Percentiles rank a stretch among this genome's conserved stretches.
Evolutionary conservation across 2,329 filamentous ascomycete species (phyloP).

Genomic region (Pseudopithomyces chartarum): DNA sequence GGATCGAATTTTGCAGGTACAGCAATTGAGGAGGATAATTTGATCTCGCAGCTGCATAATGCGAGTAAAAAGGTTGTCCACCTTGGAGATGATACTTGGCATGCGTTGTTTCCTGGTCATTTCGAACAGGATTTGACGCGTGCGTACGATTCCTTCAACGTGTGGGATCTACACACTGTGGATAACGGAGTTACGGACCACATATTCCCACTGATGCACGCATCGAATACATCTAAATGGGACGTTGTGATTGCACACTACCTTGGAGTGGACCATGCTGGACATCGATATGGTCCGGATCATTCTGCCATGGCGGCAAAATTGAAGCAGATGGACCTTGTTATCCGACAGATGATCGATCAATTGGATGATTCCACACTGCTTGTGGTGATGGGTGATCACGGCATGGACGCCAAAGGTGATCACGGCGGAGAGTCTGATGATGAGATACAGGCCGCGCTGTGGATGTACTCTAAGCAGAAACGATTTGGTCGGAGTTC

Average conservation of each 20-base stretch:
- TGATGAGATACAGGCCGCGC: conserved; percentile 88
- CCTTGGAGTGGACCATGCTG: conserved; percentile 94
- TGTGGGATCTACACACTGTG: conserved; percentile 96
- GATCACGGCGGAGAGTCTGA: conserved; percentile 99
- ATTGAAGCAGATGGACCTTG: conserved; percentile 84
- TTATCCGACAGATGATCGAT: conserved; percentile 73
- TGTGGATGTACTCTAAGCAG: conserved; percentile 98
- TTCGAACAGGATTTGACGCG: conserved; percentile 86
- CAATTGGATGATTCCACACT: conserved; percentile 83
- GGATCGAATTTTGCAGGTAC: conserved; percentile 96
- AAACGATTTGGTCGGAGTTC: conserved; percentile 80
- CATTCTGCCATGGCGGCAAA: conserved; percentile 92
- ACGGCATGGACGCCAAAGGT: conserved; percentile 96
- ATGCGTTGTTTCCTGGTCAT: conserved; percentile 87
- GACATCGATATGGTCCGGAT: conserved; percentile 92
- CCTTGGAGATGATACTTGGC: conserved; percentile 98
- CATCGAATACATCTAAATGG: conserved; percentile 72
- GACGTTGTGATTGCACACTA: conserved; percentile 95
- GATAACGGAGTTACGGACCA: conserved; percentile 94
- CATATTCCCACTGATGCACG: conserved; percentile 79
- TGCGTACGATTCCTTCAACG: conserved; percentile 96
- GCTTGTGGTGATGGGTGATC: conserved; percentile 96
- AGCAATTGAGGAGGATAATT: conserved; percentile 90
- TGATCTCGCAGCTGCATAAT: conserved; percentile 67
- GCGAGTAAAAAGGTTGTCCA: conserved; percentile 83